Evolutionary conservation across 768 basidiomycete genomes (phyloP).

Genomic region (Russula emetica): DNA sequence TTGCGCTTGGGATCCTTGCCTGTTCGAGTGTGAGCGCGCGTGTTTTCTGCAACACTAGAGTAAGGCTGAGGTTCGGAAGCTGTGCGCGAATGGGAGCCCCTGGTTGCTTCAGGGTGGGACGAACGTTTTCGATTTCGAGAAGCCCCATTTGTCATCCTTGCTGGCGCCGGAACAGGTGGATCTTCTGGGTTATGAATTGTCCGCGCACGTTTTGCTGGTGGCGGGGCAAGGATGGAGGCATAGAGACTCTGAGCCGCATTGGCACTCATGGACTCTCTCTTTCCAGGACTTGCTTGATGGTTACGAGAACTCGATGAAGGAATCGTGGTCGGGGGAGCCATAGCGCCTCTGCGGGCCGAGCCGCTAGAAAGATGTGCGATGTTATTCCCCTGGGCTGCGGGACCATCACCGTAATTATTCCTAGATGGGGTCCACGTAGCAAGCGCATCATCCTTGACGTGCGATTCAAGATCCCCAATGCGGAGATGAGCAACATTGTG

Average conservation of each 20-base stretch:
- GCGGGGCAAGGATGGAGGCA: slow-evolving; percentile 69
- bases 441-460: slow-evolving; percentile 41
- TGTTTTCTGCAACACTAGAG: slow-evolving; percentile 27
- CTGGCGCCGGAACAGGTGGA: slow-evolving; percentile 57
- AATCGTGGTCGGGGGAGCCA: slow-evolving; percentile 41
- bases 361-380: slow-evolving; percentile 33
- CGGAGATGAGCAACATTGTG: slow-evolving; percentile 65
- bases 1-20: slow-evolving; percentile 21
- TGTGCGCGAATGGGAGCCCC: slow-evolving; percentile 15
- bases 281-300: slow-evolving; percentile 26
- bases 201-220: slow-evolving; percentile 69
- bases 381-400: slow-evolving; percentile 47
- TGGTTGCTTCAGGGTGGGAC: slow-evolving; percentile 22
- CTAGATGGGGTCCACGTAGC: slow-evolving; percentile 29
- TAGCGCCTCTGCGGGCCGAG: slow-evolving; percentile 38
- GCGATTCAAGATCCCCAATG: slow-evolving; percentile 68
- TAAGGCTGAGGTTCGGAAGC: slow-evolving; percentile 16
- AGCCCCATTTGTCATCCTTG: slow-evolving; percentile 32
- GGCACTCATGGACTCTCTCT: slow-evolving; percentile 34
- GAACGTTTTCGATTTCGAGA: slow-evolving; percentile 29
- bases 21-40: slow-evolving; percentile 24
- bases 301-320: slow-evolving; percentile 24
- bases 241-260: slow-evolving; percentile 59
- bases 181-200: slow-evolving; percentile 74
- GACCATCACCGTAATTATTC: slow-evolving; percentile 48